Percentiles rank a stretch among this genome's conserved stretches.
These are phyloP conservation scores for Heterobasidion annosum DNA, from an alignment of 1,284 basidiomycete species.

Conservation along the genomic window DNA sequence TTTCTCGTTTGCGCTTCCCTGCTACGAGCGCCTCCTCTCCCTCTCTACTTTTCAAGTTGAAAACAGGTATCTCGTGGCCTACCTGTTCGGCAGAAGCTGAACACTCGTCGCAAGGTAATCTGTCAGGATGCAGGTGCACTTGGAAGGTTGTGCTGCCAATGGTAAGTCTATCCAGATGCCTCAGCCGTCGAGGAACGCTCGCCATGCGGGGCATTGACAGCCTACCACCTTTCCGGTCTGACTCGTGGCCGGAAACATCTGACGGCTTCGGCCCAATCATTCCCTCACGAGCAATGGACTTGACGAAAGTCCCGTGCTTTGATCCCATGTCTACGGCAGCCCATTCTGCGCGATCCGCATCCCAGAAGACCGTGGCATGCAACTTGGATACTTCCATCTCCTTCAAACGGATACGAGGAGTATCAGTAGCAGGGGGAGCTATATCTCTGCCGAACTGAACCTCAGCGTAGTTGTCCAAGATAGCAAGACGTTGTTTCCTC, in stretches of 20 bases:
- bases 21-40: too few species aligned
- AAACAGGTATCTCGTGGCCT: constrained; percentile 51
- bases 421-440: constrained; percentile 34
- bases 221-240: constrained; percentile 27
- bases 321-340: constrained; percentile 75
- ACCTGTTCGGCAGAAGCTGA: constrained; percentile 24
- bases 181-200: constrained; percentile 53
- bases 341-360: constrained; percentile 48
- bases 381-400: constrained; percentile 77
- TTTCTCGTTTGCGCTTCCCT: too few species aligned
- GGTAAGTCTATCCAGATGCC: constrained; percentile 53
- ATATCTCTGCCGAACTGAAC: constrained; percentile 64
- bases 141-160: constrained; percentile 63
- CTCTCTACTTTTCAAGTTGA: constrained; percentile 26
- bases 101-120: constrained; percentile 54
- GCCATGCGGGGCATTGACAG: constrained; percentile 56
- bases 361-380: constrained; percentile 70
- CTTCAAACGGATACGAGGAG: constrained; percentile 61
- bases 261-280: constrained; percentile 2
- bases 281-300: constrained; percentile 7
- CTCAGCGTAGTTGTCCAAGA: constrained; percentile 55
- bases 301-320: constrained; percentile 67
- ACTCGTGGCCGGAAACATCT: neutral
- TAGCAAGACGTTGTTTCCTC: constrained; percentile 37
- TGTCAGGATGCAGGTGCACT: constrained; percentile 56